Base-by-base conservation (phyloP, 805 yeast genomes). In the Blastobotrys parvus region DNA sequence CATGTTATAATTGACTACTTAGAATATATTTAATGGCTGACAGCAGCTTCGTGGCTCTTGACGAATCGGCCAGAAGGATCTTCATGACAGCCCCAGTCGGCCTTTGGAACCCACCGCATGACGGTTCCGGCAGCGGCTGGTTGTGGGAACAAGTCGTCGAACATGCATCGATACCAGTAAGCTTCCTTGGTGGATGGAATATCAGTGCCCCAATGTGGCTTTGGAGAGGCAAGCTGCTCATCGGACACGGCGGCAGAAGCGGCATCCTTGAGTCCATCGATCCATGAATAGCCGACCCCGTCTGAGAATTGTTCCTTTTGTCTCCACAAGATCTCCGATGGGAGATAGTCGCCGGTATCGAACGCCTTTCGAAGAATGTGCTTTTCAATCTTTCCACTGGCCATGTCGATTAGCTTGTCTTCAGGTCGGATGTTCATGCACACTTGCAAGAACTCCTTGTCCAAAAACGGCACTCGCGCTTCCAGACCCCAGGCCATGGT, bases 401-500 rank as follows among this genome's bases (percentile, higher is more conserved):
- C 94, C 46, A 74, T 75, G n/a, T 65, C 60, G 63, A 90, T 90
- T 66, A 90, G 60, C 72, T 92, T 92, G 59, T 92, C 97, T 52
- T 74, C 74, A 52, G 99, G 97, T 68, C 83, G 82, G 61, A 92
- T 84, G 82, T 83, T 82, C 96, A 92, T 82, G 66, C 94, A 79
- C 36, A 85, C 77, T 59, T 90, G 86, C 66, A 92, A 71, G 77
- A 92, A 92, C 63, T 80, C 75, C 71, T 80, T 85, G 70, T 92
- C 99, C 70, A 92, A 77, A 84, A 92, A 92, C 55, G 99, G 99
- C 55, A 92, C 98, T 71, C 99, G 84, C 49, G 98, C 98, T 72
- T 92, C 99, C 52, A 92, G 77, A 67, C 99, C 99, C 99, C 99
- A 92, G 35, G 99, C 97, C 96, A 92, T 86, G 46, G 99, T 92